Evolutionary conservation across 75 land plant species (phyloP).

Genomic region (Pseudotsuga menziesii): DNA sequence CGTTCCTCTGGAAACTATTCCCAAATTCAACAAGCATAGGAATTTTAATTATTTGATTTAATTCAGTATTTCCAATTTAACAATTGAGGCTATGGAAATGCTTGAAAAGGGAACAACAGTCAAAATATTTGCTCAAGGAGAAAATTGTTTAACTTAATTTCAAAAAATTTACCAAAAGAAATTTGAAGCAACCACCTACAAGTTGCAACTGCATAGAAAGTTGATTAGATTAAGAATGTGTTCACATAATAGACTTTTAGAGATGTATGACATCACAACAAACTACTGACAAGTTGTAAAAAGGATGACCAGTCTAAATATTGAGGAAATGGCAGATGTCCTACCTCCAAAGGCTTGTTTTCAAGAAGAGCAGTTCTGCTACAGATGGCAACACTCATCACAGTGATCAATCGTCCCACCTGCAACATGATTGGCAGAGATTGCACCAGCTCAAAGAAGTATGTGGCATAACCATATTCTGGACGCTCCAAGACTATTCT

Average conservation of each 20-base stretch:
- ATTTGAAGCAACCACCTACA: not conserved
- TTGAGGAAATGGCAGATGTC: not conserved
- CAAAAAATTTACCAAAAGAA: not conserved
- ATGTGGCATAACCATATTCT: constrained; percentile 93
- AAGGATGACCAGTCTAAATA: not conserved
- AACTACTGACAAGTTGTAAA: not conserved
- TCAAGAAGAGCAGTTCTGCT: constrained; percentile 65
- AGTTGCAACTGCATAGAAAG: constrained; percentile 1
- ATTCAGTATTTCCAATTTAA: not conserved
- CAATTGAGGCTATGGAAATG: not conserved
- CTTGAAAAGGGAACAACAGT: not conserved
- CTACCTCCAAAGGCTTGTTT: constrained; percentile 72
- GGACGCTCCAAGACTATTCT: constrained; percentile 92
- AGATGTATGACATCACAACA: constrained; percentile 1
- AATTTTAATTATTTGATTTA: not conserved
- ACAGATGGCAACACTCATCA: constrained; percentile 66
- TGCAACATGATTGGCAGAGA: constrained; percentile 76
- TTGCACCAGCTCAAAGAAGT: constrained; percentile 80
- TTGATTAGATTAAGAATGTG: constrained; percentile 1
- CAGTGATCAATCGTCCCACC: constrained; percentile 60
- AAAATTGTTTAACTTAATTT: not conserved
- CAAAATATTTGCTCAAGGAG: not conserved
- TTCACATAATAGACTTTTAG: not conserved
- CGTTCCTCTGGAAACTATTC: not conserved
- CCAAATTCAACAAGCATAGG: not conserved